These are phyloP conservation scores for Cladosporium sp. DNA, from an alignment of 2,329 filamentous ascomycete species.

Conservation along the genomic window DNA sequence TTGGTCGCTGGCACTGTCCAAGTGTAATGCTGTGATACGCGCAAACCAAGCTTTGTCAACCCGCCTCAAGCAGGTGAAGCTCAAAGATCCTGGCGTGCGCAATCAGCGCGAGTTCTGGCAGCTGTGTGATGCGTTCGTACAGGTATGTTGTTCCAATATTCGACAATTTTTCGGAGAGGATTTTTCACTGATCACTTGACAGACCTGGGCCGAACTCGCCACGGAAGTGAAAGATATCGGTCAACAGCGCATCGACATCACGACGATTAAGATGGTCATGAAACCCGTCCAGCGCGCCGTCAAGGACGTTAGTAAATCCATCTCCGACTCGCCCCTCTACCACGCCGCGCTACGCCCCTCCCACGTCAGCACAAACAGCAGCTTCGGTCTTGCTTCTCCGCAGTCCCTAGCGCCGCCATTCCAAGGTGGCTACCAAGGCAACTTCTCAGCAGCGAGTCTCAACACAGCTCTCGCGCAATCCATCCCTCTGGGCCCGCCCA, in stretches of 20 bases:
- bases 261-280: slow-evolving; percentile 69
- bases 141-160: slow-evolving; percentile 28
- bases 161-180: not conserved
- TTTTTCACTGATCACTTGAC: not conserved
- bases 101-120: slow-evolving; percentile 61
- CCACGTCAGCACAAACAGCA: slow-evolving; percentile 33
- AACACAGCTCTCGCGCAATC: slow-evolving; percentile 21
- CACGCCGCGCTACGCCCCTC: slow-evolving; percentile 43
- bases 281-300: slow-evolving; percentile 77
- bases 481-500: slow-evolving; percentile 10
- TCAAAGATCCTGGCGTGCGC: slow-evolving; percentile 76
- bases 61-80: slow-evolving; percentile 72
- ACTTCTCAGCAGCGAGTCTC: slow-evolving; percentile 10
- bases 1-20: slow-evolving; percentile 68
- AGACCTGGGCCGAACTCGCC: slow-evolving; percentile 65
- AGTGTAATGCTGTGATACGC: slow-evolving; percentile 66
- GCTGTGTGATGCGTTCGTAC: slow-evolving; percentile 70
- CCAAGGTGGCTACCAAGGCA: slow-evolving; percentile 14
- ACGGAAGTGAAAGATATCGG: slow-evolving; percentile 51
- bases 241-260: slow-evolving; percentile 36
- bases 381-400: slow-evolving; percentile 2
- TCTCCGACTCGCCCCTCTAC: slow-evolving; percentile 62
- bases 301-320: slow-evolving; percentile 72
- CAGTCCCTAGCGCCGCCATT: slow-evolving; percentile 28
- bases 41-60: slow-evolving; percentile 69